phyloP scores from a whole-genome alignment of 768 basidiomycete species.

The Suillus paluster region DNA sequence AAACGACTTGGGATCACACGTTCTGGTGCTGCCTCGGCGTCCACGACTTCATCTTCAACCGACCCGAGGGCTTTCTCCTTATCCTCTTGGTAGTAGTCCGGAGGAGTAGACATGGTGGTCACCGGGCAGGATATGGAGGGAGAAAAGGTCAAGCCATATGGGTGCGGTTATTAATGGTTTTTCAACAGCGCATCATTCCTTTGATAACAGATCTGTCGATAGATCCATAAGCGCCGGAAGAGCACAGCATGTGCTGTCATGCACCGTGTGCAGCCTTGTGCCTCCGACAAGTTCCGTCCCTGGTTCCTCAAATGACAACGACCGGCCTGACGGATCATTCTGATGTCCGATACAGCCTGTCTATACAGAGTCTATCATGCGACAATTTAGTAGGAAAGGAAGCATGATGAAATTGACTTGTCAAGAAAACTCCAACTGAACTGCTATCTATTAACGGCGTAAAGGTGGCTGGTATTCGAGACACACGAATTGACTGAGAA shows the following conservation, averaged over 20 bases:
- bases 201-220: no score
- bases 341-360: not conserved
- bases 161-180: no score
- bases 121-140: not conserved
- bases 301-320: not conserved
- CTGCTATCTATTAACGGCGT: not conserved
- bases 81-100: conserved; percentile 15
- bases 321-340: not conserved
- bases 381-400: not conserved
- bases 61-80: conserved; percentile 25
- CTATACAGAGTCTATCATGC: not conserved
- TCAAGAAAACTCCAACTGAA: not conserved
- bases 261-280: not conserved
- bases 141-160: no score
- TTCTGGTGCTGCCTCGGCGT: conserved; percentile 33
- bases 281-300: not conserved
- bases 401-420: not conserved
- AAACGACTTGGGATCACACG: conserved; percentile 34
- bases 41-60: not conserved
- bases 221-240: no score
- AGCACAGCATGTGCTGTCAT: no score
- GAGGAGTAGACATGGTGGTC: not conserved
- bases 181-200: no score
- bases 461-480: not conserved
- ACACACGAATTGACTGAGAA: not conserved